Percentiles rank a stretch among this genome's conserved stretches.
These are phyloP conservation scores for Phytomonas sp. DNA, from an alignment of 208 protist genomes.

Conservation along the genomic window DNA sequence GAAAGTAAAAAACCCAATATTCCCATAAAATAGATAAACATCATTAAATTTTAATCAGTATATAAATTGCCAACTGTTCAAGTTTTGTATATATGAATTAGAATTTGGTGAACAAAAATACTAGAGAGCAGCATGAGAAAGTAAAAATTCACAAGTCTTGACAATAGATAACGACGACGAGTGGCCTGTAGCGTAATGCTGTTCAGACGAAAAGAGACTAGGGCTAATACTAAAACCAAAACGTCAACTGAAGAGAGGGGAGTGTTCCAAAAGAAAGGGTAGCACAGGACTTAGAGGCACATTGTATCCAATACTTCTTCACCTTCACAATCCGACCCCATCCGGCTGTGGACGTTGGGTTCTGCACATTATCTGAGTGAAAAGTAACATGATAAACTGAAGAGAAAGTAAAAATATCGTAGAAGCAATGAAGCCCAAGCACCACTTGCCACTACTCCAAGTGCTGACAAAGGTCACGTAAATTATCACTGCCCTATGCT, in stretches of 20 bases:
- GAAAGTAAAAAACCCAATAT: slow-evolving; percentile 7
- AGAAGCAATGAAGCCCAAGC: not conserved
- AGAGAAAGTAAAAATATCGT: not conserved
- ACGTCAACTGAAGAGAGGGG: not conserved
- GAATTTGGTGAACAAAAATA: too few species aligned
- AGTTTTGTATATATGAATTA: too few species aligned
- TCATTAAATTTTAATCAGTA: not conserved
- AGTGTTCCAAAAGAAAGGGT: not conserved
- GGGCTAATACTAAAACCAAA: not conserved
- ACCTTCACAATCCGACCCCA: not conserved
- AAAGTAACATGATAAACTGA: not conserved
- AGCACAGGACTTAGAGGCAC: not conserved
- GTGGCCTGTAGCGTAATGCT: not conserved
- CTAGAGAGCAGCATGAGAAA: not conserved
- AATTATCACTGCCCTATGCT: not conserved
- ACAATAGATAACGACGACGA: not conserved
- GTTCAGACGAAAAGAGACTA: not conserved
- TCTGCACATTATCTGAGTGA: not conserved
- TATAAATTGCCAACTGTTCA: too few species aligned
- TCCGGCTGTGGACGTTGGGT: not conserved
- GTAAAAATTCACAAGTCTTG: slow-evolving; percentile 1
- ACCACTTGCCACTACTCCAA: not conserved
- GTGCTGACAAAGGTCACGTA: not conserved
- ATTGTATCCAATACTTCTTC: not conserved
- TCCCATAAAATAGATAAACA: slow-evolving; percentile 5